Conservation (phyloP, 345 rosid species). For the Hypericum androsaemum region DNA sequence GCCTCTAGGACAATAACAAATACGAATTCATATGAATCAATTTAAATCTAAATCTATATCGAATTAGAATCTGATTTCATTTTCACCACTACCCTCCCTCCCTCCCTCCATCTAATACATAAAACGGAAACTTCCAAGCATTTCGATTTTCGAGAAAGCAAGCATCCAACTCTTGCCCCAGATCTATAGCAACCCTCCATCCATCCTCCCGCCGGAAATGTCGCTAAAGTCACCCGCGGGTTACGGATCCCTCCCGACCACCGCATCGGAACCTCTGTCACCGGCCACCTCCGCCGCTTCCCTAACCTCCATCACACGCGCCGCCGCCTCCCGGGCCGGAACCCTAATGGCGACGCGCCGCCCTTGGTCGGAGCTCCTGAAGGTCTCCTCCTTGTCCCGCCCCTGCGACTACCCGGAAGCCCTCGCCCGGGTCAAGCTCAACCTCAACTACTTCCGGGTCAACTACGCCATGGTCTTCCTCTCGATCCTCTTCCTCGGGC, state of each 20-base stretch:
- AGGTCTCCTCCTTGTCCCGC: slow-evolving; percentile 36
- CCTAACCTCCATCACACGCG: slow-evolving; percentile 38
- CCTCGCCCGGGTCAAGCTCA: slow-evolving; percentile 40
- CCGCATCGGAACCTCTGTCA: slow-evolving; percentile 13
- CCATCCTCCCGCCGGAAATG: background rate
- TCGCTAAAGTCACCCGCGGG: slow-evolving; percentile 21
- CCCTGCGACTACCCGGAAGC: slow-evolving; percentile 52
- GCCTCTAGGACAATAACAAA: no score
- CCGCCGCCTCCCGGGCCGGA: slow-evolving; percentile 31
- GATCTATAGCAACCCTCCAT: background rate
- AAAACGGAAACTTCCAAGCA: no score
- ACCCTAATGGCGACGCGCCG: slow-evolving; percentile 51
- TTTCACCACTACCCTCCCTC: no score
- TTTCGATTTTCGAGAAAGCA: no score
- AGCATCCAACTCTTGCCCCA: no score
- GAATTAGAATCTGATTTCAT: no score
- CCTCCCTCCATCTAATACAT: no score
- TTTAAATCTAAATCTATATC: no score
- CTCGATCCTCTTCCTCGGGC: slow-evolving; percentile 49
- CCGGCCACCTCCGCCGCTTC: slow-evolving; percentile 16
- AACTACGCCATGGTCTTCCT: slow-evolving; percentile 60
- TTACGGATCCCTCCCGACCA: slow-evolving; percentile 27
- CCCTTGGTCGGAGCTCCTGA: slow-evolving; percentile 67
- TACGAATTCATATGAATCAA: no score
- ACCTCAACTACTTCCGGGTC: slow-evolving; percentile 53